Base-by-base conservation (phyloP, 1,139 yeast species). In the Saccharomycopsis hybrid region DNA sequence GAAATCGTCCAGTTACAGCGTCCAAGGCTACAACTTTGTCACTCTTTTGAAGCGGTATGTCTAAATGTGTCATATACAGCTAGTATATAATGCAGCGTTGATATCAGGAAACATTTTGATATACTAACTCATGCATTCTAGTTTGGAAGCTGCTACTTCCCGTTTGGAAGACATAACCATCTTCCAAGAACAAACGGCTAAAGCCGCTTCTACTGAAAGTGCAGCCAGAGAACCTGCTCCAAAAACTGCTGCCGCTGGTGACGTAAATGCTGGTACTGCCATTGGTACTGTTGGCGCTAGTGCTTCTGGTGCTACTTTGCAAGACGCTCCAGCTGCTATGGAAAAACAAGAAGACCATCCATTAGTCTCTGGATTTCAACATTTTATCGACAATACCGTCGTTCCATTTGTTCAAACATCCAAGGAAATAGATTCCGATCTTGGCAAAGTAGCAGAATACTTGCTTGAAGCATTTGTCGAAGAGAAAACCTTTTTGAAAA, bases 101-200 rank as follows among this genome's bases (percentile, higher is more conserved):
- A 42, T 33, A 32, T 46, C 24, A 29, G 7, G 25, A 9, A 13
- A 28, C 28, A 28, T 38, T 25, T n/a, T n/a, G n/a, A n/a, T n/a
- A n/a, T n/a, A n/a, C n/a, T n/a, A n/a, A n/a, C n/a, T n/a, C n/a
- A n/a, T n/a, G n/a, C n/a, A n/a, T n/a, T 31, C 37, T 55, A 70
- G 96, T 57, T 76, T 89, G 60, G 97, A 89, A 66, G 92, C 95
- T 18, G 97, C 97, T 40, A 88, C 97, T 11, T 84, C 96, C 11
- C 78, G 97, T 48, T 78, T 89, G 60, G 97, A 89, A 62, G 96
- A 89, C 65, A 80, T 89, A 51, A 85, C 95, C 28, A 77, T 85
- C 52, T 82, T 77, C 63, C 96, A 86, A 63, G 86, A 83, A 56
- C 82, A 77, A 46, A 62, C 65, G 36, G 59, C 59, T 49, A 59